Percentiles rank a stretch among this genome's conserved stretches.
Evolutionary conservation across 169 alveolate genomes (phyloP).

Genomic region (Haemoproteus tartakovskyi): DNA sequence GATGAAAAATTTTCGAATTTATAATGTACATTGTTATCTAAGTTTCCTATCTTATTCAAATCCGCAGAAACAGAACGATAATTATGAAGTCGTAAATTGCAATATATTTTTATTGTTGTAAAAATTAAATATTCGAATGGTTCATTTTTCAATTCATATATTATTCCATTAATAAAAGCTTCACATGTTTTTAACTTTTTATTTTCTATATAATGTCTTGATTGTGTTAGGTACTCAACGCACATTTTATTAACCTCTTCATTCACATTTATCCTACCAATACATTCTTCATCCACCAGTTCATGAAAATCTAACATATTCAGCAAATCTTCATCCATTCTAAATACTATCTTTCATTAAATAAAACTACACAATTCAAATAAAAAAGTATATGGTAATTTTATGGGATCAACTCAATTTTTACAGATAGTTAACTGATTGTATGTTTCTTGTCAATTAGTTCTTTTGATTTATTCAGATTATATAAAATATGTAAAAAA

Average conservation of each 20-base stretch:
- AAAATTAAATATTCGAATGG: constrained; percentile 49
- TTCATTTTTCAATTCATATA: constrained; percentile 15
- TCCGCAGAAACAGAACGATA: constrained; percentile 34
- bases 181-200: constrained; percentile 34
- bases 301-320: constrained; percentile 22
- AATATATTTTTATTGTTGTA: constrained; percentile 45
- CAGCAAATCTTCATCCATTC: constrained; percentile 10
- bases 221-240: background rate
- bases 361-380: background rate
- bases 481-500: no score
- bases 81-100: constrained; percentile 36
- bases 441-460: no score
- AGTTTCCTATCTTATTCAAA: constrained; percentile 12
- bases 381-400: no score
- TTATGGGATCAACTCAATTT: no score
- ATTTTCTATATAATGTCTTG: constrained; percentile 13
- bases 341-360: background rate
- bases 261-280: constrained; percentile 21
- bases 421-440: no score
- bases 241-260: constrained; percentile 22
- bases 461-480: no score
- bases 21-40: constrained; percentile 20
- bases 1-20: constrained; percentile 6
- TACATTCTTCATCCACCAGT: background rate
- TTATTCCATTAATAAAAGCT: constrained; percentile 2